Evolutionary conservation across 306 rosid genomes (phyloP).

Genomic region (Elaeagnus macrophylla): DNA sequence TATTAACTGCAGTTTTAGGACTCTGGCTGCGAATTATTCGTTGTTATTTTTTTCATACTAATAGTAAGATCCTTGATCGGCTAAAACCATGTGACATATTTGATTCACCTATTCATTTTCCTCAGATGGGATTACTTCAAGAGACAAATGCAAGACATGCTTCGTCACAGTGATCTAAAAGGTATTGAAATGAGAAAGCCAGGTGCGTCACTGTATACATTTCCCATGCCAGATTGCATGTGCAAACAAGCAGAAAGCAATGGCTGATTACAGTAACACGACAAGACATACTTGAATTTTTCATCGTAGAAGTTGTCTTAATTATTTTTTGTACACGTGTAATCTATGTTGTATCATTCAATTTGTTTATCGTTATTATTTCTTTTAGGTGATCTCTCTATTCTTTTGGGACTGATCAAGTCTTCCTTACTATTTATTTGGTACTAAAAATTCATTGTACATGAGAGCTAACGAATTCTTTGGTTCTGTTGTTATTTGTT

Average conservation of each 20-base stretch:
- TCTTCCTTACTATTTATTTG: neutral
- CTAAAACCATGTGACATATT: neutral
- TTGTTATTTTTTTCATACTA: neutral
- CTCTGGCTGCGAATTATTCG: too few relatives aligned
- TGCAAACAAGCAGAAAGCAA: conserved; percentile 45
- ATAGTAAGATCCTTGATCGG: neutral
- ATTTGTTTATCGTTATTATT: conserved; percentile 10
- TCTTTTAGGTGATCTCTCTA: neutral
- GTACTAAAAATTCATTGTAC: conserved; percentile 25
- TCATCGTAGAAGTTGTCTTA: conserved; percentile 15
- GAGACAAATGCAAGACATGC: conserved; percentile 75
- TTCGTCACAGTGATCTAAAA: conserved; percentile 64
- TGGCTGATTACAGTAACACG: conserved; percentile 19
- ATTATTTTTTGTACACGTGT: conserved; percentile 32
- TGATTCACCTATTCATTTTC: neutral
- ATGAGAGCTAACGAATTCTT: conserved; percentile 13
- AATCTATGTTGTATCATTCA: conserved; percentile 27
- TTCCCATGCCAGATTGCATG: conserved; percentile 99
- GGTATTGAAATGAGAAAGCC: conserved; percentile 70
- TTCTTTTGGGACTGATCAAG: conserved; percentile 8
- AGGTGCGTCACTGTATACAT: conserved; percentile 63
- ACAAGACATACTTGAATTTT: conserved; percentile 18
- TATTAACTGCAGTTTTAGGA: too few relatives aligned
- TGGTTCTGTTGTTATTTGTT: neutral
- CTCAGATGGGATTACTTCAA: conserved; percentile 66